phyloP scores from a whole-genome alignment of 1,284 basidiomycete species.

The Tilletia walkeri region DNA sequence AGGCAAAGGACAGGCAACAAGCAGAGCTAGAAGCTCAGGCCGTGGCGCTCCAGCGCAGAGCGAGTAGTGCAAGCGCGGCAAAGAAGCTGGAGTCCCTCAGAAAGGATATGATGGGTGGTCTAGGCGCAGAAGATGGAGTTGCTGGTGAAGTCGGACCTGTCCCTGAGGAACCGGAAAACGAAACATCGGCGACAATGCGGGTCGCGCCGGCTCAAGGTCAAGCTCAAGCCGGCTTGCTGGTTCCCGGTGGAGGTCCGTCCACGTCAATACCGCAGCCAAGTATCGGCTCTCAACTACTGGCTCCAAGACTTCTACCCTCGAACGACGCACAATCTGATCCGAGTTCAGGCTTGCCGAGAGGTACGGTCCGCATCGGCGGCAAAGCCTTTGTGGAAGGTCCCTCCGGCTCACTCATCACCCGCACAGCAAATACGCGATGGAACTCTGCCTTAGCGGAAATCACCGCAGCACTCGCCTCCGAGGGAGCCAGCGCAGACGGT shows the following conservation, averaged over 20 bases:
- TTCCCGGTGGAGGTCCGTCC: not conserved
- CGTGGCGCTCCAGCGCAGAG: not conserved
- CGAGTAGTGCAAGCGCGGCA: not conserved
- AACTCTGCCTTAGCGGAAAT: constrained; percentile 45
- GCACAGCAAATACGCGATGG: constrained; percentile 45
- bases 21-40: not conserved
- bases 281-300: not conserved
- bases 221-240: not conserved
- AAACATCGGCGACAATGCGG: not conserved
- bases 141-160: not conserved
- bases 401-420: constrained; percentile 40
- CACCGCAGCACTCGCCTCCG: constrained; percentile 33
- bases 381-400: constrained; percentile 48
- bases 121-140: not conserved
- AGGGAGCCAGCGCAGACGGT: not conserved
- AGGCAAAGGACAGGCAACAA: not conserved
- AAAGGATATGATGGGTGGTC: not conserved
- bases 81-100: constrained; percentile 4
- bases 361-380: constrained; percentile 10
- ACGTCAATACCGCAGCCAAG: not conserved
- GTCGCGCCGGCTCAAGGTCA: no score
- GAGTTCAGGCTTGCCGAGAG: not conserved
- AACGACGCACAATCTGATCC: not conserved
- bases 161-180: not conserved
- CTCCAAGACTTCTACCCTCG: not conserved